Evolutionary conservation across 768 basidiomycete genomes (phyloP).

Genomic region (Mrakia gelida): DNA sequence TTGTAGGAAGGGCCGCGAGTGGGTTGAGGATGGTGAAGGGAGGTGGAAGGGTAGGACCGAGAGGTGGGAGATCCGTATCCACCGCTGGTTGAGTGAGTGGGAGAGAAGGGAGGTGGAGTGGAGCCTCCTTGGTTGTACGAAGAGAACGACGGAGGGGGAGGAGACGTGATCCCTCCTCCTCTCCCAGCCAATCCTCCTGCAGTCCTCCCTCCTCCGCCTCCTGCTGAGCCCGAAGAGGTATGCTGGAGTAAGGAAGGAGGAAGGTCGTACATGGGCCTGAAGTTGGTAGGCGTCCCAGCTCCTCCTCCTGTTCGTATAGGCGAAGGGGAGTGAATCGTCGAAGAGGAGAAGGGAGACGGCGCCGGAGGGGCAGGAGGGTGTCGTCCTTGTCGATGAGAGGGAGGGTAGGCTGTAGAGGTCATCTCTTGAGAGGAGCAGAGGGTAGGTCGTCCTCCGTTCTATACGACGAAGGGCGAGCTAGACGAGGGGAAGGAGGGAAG

Average conservation of each 20-base stretch:
- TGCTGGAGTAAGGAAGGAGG: conserved; percentile 23
- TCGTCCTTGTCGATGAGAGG: neutral
- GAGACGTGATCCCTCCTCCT: neutral
- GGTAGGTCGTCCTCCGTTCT: neutral
- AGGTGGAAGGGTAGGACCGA: neutral
- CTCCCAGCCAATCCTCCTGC: conserved; percentile 10
- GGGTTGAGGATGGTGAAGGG: conserved; percentile 26
- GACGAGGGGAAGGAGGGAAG: neutral
- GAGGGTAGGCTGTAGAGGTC: conserved; percentile 16
- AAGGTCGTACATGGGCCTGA: conserved; percentile 31
- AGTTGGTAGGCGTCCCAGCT: neutral
- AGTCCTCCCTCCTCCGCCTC: neutral
- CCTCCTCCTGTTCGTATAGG: neutral
- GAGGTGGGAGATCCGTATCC: neutral
- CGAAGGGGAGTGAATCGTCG: neutral
- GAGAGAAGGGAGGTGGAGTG: neutral
- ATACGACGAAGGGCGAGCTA: no score
- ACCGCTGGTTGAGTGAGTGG: neutral
- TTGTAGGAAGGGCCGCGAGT: neutral
- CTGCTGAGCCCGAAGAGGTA: conserved; percentile 6
- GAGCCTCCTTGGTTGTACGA: neutral
- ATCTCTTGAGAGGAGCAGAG: neutral
- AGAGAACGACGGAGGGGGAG: neutral
- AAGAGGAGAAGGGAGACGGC: neutral
- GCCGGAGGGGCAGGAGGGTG: neutral